Evolutionary conservation across 768 basidiomycete species (phyloP).

Genomic region (Podaxis sp.): DNA sequence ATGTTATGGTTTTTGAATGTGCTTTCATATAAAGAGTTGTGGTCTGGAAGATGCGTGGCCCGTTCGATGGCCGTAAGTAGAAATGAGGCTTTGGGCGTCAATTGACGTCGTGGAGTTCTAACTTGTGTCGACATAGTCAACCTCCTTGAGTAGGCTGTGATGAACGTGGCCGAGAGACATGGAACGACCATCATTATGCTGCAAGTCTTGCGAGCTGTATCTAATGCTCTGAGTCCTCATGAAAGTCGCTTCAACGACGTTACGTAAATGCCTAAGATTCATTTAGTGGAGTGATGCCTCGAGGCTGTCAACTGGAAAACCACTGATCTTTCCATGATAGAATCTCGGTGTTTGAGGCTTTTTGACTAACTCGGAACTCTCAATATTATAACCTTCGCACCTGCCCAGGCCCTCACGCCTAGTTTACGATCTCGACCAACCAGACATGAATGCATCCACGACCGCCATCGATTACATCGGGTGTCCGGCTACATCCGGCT

Average conservation of each 20-base stretch:
- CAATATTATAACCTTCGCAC: neutral
- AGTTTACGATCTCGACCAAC: neutral
- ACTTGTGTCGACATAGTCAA: conserved; percentile 6
- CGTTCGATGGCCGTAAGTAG: neutral
- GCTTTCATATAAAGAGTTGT: conserved; percentile 6
- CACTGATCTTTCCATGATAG: neutral
- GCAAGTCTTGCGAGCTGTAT: neutral
- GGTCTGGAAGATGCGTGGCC: neutral
- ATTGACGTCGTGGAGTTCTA: conserved; percentile 3
- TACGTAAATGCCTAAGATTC: neutral
- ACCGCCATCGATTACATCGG: neutral
- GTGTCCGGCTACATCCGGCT: neutral
- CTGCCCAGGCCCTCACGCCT: neutral
- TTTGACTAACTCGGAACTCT: neutral
- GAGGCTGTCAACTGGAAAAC: neutral
- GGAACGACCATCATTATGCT: neutral
- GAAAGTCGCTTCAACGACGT: neutral
- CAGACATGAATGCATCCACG: neutral
- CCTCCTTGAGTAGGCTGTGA: neutral
- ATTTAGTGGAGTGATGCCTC: neutral
- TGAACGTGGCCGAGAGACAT: neutral
- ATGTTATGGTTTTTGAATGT: neutral
- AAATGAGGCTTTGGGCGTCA: conserved; percentile 1
- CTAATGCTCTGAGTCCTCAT: too few species aligned
- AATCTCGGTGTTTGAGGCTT: neutral